Conservation (phyloP, 129 eudicot genomes). For the Rutidosis leptorrhynchoides region DNA sequence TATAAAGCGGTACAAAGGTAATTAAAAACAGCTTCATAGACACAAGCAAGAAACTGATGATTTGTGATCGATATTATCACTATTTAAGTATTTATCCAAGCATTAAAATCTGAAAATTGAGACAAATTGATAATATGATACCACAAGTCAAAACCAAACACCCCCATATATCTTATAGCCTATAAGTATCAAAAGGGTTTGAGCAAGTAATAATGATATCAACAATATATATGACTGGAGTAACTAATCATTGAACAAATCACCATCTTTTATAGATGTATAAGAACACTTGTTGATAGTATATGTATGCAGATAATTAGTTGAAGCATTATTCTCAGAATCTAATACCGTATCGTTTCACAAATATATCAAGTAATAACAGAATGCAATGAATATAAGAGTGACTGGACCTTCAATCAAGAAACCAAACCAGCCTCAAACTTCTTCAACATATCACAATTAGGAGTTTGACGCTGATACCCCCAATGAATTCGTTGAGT, state of each 20-base stretch:
- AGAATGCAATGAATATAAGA: not conserved
- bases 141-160: not conserved
- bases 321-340: constrained; percentile 18
- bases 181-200: not conserved
- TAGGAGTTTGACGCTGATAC: constrained; percentile 48
- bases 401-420: constrained; percentile 35
- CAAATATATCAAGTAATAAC: constrained; percentile 1
- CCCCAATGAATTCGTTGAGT: constrained; percentile 69
- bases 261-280: constrained; percentile 20
- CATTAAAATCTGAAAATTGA: not conserved
- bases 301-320: not conserved
- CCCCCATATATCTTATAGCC: not conserved
- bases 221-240: not conserved
- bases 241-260: constrained; percentile 9
- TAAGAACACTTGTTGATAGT: constrained; percentile 17
- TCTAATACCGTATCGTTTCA: constrained; percentile 2
- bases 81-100: not conserved
- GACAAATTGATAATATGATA: not conserved
- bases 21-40: too few species aligned
- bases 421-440: constrained; percentile 35
- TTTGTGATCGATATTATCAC: not conserved
- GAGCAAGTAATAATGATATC: not conserved
- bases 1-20: not conserved
- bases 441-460: constrained; percentile 48
- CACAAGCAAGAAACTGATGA: not conserved